These are phyloP conservation scores for Penicillium soppii DNA, from an alignment of 495 filamentous ascomycete genomes.

Conservation along the genomic window DNA sequence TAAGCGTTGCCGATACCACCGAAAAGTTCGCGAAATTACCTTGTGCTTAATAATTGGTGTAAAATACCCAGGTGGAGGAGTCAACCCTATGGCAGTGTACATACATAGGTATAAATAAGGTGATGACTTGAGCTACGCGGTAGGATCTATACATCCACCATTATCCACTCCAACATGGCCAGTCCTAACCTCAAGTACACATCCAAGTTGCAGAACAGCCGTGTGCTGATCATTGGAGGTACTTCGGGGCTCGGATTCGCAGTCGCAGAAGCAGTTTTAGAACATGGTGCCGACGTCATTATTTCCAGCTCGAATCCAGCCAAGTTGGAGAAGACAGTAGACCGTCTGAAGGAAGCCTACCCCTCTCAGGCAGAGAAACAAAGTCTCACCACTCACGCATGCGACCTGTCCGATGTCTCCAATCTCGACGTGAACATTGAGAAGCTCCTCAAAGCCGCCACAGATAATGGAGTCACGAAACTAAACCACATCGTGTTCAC, in stretches of 20 bases:
- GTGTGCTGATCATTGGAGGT: background rate
- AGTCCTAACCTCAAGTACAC: too few relatives aligned
- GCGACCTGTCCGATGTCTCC: conserved; percentile 46
- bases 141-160: too few relatives aligned
- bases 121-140: too few relatives aligned
- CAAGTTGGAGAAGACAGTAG: conserved; percentile 43
- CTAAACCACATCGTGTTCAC: conserved; percentile 64
- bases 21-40: too few relatives aligned
- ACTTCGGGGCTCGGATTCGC: background rate
- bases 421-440: conserved; percentile 45
- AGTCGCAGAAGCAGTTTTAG: background rate
- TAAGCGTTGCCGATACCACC: too few relatives aligned
- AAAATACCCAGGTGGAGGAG: too few relatives aligned
- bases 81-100: too few relatives aligned
- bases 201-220: background rate
- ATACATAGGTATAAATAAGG: too few relatives aligned
- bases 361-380: conserved; percentile 23
- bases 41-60: too few relatives aligned
- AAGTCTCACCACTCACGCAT: conserved; percentile 17
- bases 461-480: conserved; percentile 22
- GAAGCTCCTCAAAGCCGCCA: conserved; percentile 41
- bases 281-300: conserved; percentile 29
- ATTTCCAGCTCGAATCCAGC: conserved; percentile 52
- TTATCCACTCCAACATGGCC: too few relatives aligned
- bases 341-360: conserved; percentile 35